These are phyloP conservation scores for Penicillium crustosum DNA, from an alignment of 2,329 filamentous ascomycete genomes.

Conservation along the genomic window DNA sequence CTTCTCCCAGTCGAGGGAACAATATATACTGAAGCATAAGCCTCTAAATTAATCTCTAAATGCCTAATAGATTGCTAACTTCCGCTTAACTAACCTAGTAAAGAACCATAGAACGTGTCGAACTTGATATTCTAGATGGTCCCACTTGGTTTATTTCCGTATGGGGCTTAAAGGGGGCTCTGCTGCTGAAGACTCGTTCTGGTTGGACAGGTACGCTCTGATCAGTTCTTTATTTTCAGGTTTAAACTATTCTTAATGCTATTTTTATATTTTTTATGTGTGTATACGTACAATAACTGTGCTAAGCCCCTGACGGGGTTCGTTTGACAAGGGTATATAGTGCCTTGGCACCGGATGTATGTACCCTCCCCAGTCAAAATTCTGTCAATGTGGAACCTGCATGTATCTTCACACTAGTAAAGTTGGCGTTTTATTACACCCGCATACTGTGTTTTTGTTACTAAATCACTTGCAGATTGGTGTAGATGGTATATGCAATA, in stretches of 20 bases:
- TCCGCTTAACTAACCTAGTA: too few species aligned
- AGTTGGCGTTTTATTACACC: too few species aligned
- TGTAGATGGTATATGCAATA: too few species aligned
- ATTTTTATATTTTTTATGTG: not conserved
- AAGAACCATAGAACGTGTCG: too few species aligned
- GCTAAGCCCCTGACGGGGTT: not conserved
- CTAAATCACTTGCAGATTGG: too few species aligned
- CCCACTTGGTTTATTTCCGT: not conserved
- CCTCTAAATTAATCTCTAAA: not conserved
- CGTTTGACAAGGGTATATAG: too few species aligned
- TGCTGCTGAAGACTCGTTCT: not conserved
- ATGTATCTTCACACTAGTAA: too few species aligned
- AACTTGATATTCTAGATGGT: not conserved
- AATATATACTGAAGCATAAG: not conserved
- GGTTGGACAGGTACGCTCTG: not conserved
- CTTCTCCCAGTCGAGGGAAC: not conserved
- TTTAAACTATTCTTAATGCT: not conserved
- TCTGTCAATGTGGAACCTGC: too few species aligned
- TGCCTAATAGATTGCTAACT: not conserved
- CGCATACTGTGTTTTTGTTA: too few species aligned
- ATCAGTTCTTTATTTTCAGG: not conserved
- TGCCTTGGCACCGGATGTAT: not conserved
- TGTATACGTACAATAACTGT: not conserved
- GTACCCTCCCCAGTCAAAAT: too few species aligned
- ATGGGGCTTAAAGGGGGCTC: not conserved